A percentile compares a stretch with the other conserved stretches of the same genome.
Conservation (phyloP, 2,329 filamentous ascomycete species). For the Colletotrichum tropicicola region DNA sequence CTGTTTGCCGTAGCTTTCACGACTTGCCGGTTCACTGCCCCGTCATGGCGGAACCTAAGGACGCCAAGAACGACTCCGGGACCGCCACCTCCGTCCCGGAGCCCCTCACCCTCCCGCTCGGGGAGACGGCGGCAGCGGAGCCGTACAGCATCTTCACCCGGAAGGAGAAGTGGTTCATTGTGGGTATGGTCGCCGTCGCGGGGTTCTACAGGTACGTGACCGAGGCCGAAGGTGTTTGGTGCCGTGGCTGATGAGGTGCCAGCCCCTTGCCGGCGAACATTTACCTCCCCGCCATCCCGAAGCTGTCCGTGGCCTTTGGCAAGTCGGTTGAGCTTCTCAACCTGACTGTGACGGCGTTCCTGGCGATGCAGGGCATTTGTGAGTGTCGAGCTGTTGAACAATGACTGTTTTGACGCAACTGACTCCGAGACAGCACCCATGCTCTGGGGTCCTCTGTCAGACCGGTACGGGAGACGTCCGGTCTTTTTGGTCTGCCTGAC, state of each 20-base stretch:
- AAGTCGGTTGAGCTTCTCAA: slow-evolving; percentile 41
- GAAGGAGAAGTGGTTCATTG: slow-evolving; percentile 38
- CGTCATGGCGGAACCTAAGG: slow-evolving; percentile 10
- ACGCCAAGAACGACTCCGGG: not conserved
- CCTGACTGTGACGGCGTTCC: slow-evolving; percentile 42
- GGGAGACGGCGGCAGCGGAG: not conserved
- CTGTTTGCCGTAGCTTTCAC: no score
- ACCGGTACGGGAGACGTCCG: slow-evolving; percentile 41
- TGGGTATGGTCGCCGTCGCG: slow-evolving; percentile 36
- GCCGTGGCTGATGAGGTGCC: not conserved
- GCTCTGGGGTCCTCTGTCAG: slow-evolving; percentile 45
- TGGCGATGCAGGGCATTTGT: slow-evolving; percentile 41
- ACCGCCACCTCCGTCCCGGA: slow-evolving; percentile 4
- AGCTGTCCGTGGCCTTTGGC: slow-evolving; percentile 37
- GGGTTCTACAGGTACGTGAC: slow-evolving; percentile 33
- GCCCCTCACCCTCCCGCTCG: slow-evolving; percentile 13
- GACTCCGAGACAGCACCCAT: slow-evolving; percentile 34
- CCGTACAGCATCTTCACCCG: slow-evolving; percentile 36
- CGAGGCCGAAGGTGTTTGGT: no score
- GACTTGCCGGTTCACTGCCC: no score
- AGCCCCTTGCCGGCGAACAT: slow-evolving; percentile 45
- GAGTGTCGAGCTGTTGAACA: rapidly evolving
- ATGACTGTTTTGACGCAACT: no score
- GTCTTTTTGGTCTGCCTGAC: slow-evolving; percentile 40
- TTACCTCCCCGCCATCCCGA: slow-evolving; percentile 43